Conservation (phyloP, 2,329 filamentous ascomycete genomes). For the Trichoderma sp. region DNA sequence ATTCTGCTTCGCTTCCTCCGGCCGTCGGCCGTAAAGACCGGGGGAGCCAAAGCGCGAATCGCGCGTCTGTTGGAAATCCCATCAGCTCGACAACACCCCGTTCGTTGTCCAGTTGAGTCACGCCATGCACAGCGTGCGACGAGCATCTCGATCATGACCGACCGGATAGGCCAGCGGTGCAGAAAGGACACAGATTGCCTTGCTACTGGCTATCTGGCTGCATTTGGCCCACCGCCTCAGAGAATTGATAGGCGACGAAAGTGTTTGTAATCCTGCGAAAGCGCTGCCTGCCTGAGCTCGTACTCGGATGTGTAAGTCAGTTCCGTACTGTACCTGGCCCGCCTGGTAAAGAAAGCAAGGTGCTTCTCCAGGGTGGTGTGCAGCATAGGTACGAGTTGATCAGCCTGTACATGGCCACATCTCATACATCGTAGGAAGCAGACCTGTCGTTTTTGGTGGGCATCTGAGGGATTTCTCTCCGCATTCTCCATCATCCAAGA, state of each 20-base stretch:
- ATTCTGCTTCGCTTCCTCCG: slow-evolving; percentile 23
- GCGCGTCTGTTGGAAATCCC: slow-evolving; percentile 6
- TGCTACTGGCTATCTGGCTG: slow-evolving; percentile 19
- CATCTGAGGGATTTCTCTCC: slow-evolving; percentile 42
- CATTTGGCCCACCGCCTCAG: slow-evolving; percentile 18
- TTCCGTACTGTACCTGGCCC: not conserved
- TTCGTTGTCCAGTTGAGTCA: slow-evolving; percentile 15
- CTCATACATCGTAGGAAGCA: not conserved
- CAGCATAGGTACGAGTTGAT: not conserved
- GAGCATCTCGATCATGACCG: slow-evolving; percentile 2
- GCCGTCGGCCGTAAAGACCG: slow-evolving; percentile 23
- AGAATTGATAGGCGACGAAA: not conserved
- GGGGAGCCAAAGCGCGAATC: slow-evolving; percentile 18
- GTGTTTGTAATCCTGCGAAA: not conserved
- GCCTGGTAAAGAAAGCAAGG: not conserved
- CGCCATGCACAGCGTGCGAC: slow-evolving; percentile 1
- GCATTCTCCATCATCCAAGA: slow-evolving; percentile 33
- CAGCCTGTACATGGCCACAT: not conserved
- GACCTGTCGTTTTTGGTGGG: slow-evolving; percentile 13
- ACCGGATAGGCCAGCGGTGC: slow-evolving; percentile 2
- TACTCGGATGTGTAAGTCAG: slow-evolving; percentile 8
- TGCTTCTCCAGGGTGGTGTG: slow-evolving; percentile 7
- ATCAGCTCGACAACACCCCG: not conserved
- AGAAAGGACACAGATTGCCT: slow-evolving; percentile 16
- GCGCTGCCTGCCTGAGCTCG: not conserved